phyloP scores from a whole-genome alignment of 164 flowering plant genomes.

The Houttuynia cordata region DNA sequence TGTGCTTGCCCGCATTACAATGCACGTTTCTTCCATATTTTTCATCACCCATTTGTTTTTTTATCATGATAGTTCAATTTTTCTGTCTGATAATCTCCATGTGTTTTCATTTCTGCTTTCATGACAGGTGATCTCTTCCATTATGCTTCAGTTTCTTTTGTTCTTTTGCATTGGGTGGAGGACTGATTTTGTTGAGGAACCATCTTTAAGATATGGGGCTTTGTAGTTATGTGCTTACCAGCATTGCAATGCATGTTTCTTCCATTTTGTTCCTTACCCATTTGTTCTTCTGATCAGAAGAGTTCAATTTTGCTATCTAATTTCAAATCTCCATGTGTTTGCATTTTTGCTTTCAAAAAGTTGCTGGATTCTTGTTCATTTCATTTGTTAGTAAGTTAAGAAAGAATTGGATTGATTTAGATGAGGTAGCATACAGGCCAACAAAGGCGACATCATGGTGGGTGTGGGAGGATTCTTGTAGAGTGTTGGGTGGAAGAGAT shows the following conservation, averaged over 20 bases:
- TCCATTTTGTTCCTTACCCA: neutral
- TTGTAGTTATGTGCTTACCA: neutral
- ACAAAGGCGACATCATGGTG: conserved; percentile 63
- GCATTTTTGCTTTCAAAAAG: neutral
- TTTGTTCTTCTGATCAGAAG: neutral
- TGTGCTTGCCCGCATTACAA: too few relatives aligned
- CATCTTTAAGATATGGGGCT: neutral
- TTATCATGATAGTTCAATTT: too few relatives aligned
- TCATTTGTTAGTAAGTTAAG: neutral
- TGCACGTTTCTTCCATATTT: too few relatives aligned
- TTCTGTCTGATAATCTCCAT: too few relatives aligned
- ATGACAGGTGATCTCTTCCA: too few relatives aligned
- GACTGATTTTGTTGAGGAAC: neutral
- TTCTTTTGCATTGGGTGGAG: too few relatives aligned
- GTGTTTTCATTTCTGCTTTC: too few relatives aligned
- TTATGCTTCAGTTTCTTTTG: neutral
- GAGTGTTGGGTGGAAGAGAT: conserved; percentile 75
- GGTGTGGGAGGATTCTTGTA: conserved; percentile 63
- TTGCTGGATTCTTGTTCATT: too few relatives aligned
- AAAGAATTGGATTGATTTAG: neutral
- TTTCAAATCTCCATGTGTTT: neutral
- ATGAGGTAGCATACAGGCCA: conserved; percentile 26
- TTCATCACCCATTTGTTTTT: too few relatives aligned
- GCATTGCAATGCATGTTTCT: neutral
- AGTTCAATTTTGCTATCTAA: neutral